These are phyloP conservation scores for Staphylotrichum longicolle DNA, from an alignment of 495 filamentous ascomycete genomes.

Conservation along the genomic window DNA sequence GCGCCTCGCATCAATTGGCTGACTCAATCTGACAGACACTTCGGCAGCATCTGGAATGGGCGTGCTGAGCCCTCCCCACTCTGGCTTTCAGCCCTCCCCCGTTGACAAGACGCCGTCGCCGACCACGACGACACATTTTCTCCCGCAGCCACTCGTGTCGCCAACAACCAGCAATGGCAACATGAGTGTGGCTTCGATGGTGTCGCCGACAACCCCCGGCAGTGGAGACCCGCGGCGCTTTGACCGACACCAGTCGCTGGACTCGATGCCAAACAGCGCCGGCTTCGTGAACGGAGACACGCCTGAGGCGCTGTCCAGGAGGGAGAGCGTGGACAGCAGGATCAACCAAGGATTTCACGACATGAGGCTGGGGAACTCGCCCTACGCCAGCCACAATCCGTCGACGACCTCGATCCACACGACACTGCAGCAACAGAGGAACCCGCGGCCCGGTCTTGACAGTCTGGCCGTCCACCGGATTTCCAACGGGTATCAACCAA, in stretches of 20 bases:
- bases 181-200: conserved; percentile 58
- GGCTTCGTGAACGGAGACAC: conserved; percentile 29
- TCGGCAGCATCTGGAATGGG: conserved; percentile 50
- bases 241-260: conserved; percentile 46
- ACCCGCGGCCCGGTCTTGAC: conserved; percentile 46
- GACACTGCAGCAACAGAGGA: conserved; percentile 51
- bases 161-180: conserved; percentile 40
- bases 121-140: conserved; percentile 40
- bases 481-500: conserved; percentile 64
- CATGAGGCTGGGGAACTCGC: conserved; percentile 63
- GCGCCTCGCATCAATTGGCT: conserved; percentile 19
- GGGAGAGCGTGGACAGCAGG: conserved; percentile 76
- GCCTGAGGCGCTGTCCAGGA: conserved; percentile 52
- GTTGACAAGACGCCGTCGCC: conserved; percentile 56
- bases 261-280: conserved; percentile 39
- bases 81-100: conserved; percentile 43
- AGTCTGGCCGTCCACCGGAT: conserved; percentile 50
- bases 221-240: conserved; percentile 39
- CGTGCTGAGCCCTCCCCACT: conserved; percentile 37
- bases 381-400: conserved; percentile 73
- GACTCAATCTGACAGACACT: conserved; percentile 39
- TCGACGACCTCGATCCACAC: conserved; percentile 70
- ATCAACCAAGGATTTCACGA: conserved; percentile 69
- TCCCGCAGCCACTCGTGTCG: conserved; percentile 47
- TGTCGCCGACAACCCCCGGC: conserved; percentile 50